phyloP scores from a whole-genome alignment of 768 basidiomycete species.

The Termitomyces sp. region DNA sequence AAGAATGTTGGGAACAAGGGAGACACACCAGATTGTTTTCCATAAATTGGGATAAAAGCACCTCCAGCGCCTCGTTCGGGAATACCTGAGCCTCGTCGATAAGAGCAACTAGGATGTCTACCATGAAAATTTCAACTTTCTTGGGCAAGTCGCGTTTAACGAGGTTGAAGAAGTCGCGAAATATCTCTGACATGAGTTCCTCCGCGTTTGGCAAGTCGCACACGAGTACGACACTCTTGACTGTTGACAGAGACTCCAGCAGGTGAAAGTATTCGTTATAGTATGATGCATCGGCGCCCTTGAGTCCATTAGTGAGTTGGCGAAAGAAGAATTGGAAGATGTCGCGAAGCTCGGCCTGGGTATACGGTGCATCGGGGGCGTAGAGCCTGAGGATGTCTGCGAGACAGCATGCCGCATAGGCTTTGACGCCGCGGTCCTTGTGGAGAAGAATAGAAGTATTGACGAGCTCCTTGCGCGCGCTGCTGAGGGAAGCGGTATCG shows the following conservation, averaged over 20 bases:
- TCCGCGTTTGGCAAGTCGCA: slow-evolving; percentile 88
- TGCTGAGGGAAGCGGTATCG: slow-evolving; percentile 64
- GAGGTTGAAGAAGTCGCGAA: slow-evolving; percentile 77
- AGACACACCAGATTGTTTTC: slow-evolving; percentile 65
- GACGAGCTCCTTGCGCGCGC: slow-evolving; percentile 75
- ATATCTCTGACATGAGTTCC: slow-evolving; percentile 76
- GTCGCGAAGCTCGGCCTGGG: slow-evolving; percentile 80
- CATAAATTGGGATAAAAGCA: slow-evolving; percentile 79
- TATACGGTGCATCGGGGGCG: slow-evolving; percentile 97
- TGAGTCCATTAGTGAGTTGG: slow-evolving; percentile 73
- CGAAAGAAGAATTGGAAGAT: slow-evolving; percentile 96
- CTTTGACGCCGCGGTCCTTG: slow-evolving; percentile 95
- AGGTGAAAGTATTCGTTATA: slow-evolving; percentile 93
- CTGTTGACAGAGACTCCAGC: slow-evolving; percentile 88
- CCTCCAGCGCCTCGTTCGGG: slow-evolving; percentile 75
- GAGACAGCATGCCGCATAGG: slow-evolving; percentile 89
- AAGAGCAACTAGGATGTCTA: slow-evolving; percentile 85
- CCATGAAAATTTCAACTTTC: slow-evolving; percentile 80
- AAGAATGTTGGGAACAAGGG: neutral
- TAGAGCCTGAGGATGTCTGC: slow-evolving; percentile 91
- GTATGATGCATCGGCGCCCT: slow-evolving; percentile 73
- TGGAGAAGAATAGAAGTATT: slow-evolving; percentile 78
- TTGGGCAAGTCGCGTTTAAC: slow-evolving; percentile 66
- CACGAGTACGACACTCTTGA: slow-evolving; percentile 91
- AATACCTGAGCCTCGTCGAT: slow-evolving; percentile 81